phyloP scores from a whole-genome alignment of 2,329 filamentous ascomycete species.

The Coniochaeta prunicola region DNA sequence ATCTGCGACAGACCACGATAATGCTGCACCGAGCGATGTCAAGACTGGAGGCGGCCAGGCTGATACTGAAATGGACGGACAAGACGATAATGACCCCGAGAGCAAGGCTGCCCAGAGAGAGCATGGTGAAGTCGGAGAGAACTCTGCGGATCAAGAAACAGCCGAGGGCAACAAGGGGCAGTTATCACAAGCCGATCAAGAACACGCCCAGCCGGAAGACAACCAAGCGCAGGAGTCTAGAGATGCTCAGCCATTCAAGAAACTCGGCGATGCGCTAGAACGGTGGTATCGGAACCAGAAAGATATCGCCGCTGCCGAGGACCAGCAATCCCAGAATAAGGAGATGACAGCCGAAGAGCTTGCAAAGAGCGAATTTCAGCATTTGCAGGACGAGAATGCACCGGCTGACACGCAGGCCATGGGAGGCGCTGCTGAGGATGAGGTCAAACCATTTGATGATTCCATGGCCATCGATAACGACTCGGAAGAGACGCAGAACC shows the following conservation, averaged over 20 bases:
- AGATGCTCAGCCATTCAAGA: constrained; percentile 72
- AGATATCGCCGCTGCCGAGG: constrained; percentile 58
- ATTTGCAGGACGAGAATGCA: constrained; percentile 76
- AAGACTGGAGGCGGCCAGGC: constrained; percentile 61
- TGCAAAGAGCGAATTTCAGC: constrained; percentile 81
- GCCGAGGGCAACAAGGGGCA: constrained; percentile 57
- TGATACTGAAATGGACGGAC: constrained; percentile 49
- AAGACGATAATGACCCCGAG: constrained; percentile 47
- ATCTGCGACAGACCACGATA: constrained; percentile 48
- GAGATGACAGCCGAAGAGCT: constrained; percentile 58
- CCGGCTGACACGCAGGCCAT: constrained; percentile 85
- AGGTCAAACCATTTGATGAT: constrained; percentile 78
- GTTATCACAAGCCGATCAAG: constrained; percentile 38
- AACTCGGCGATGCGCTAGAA: constrained; percentile 87
- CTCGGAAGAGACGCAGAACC: constrained; percentile 41
- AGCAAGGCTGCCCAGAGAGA: constrained; percentile 57
- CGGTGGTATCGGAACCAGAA: constrained; percentile 88
- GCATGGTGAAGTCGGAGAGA: constrained; percentile 58
- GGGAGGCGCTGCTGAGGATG: constrained; percentile 80
- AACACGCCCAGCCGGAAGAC: constrained; percentile 37
- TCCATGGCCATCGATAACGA: constrained; percentile 78
- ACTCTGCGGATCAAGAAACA: constrained; percentile 55
- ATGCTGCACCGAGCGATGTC: constrained; percentile 55
- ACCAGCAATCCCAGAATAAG: constrained; percentile 45
- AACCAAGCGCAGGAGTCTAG: constrained; percentile 32